A percentile compares a stretch with the other conserved stretches of the same genome.
phyloP scores from a whole-genome alignment of 768 basidiomycete genomes.

The Clathrus columnatus region DNA sequence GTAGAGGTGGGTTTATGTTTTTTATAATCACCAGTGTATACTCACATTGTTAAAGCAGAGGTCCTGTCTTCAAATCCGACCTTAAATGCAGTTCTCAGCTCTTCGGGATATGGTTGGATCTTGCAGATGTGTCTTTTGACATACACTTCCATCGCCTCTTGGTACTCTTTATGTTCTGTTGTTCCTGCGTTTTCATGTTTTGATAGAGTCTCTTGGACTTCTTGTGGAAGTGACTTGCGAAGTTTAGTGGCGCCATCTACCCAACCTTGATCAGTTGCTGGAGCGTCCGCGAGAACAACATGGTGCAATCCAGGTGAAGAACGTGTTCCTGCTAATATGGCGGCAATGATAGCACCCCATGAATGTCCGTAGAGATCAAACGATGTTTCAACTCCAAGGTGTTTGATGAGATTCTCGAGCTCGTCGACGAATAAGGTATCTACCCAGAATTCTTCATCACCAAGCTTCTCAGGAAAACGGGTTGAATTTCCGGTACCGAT shows the following conservation, averaged over 20 bases:
- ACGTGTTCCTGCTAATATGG: slow-evolving; percentile 30
- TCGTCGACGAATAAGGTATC: slow-evolving; percentile 46
- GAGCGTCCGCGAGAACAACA: slow-evolving; percentile 37
- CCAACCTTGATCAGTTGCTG: slow-evolving; percentile 37
- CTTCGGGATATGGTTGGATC: slow-evolving; percentile 35
- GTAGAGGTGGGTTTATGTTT: no score
- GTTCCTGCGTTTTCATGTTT: slow-evolving; percentile 39
- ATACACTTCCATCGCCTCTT: slow-evolving; percentile 33
- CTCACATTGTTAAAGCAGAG: slow-evolving; percentile 38
- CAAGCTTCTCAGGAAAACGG: slow-evolving; percentile 13
- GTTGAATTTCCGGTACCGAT: slow-evolving; percentile 7
- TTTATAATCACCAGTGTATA: no score
- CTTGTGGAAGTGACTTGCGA: slow-evolving; percentile 30
- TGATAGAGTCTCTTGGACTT: slow-evolving; percentile 29
- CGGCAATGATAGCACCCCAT: slow-evolving; percentile 38
- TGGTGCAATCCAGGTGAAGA: slow-evolving; percentile 39
- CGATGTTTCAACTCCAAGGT: slow-evolving; percentile 34
- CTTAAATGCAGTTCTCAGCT: slow-evolving; percentile 26
- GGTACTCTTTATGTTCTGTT: slow-evolving; percentile 35
- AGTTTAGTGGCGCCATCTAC: slow-evolving; percentile 24
- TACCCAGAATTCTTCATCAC: slow-evolving; percentile 35
- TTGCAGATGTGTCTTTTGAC: slow-evolving; percentile 36
- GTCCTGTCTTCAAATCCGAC: slow-evolving; percentile 36
- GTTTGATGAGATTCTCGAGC: slow-evolving; percentile 36
- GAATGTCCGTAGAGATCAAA: slow-evolving; percentile 39